Conservation (phyloP, 1,139 yeast genomes). For the Candida dubliniensis region DNA sequence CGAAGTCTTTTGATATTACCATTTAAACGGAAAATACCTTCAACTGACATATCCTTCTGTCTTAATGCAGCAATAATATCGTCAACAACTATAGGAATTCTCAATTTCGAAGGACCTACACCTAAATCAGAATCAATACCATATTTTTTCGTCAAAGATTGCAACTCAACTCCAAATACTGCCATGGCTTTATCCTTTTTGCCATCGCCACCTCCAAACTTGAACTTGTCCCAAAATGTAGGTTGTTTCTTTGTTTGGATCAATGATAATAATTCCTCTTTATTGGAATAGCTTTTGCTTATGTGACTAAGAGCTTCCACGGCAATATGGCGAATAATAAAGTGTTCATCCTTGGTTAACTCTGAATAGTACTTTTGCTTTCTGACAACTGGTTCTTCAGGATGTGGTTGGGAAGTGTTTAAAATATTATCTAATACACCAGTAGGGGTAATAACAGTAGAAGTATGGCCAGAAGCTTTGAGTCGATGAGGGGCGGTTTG, state of each 20-base stretch:
- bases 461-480: conserved; percentile 12
- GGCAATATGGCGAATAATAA: conserved; percentile 66
- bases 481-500: conserved; percentile 23
- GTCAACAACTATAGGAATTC: conserved; percentile 85
- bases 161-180: conserved; percentile 83
- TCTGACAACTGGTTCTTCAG: conserved; percentile 7
- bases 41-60: conserved; percentile 94
- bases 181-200: conserved; percentile 28
- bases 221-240: conserved; percentile 76
- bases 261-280: conserved; percentile 54
- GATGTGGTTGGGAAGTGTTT: conserved; percentile 8
- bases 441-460: conserved; percentile 11
- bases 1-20: conserved; percentile 88
- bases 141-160: conserved; percentile 65
- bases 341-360: conserved; percentile 58
- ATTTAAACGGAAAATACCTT: conserved; percentile 93
- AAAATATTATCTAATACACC: conserved; percentile 15
- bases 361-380: conserved; percentile 67
- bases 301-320: conserved; percentile 57
- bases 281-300: conserved; percentile 37
- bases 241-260: conserved; percentile 58
- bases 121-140: conserved; percentile 89
- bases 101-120: conserved; percentile 76
- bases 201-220: conserved; percentile 34
- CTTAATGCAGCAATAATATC: conserved; percentile 81